phyloP scores from a whole-genome alignment of 1,284 basidiomycete genomes.

The Fomitopsis pinicola region DNA sequence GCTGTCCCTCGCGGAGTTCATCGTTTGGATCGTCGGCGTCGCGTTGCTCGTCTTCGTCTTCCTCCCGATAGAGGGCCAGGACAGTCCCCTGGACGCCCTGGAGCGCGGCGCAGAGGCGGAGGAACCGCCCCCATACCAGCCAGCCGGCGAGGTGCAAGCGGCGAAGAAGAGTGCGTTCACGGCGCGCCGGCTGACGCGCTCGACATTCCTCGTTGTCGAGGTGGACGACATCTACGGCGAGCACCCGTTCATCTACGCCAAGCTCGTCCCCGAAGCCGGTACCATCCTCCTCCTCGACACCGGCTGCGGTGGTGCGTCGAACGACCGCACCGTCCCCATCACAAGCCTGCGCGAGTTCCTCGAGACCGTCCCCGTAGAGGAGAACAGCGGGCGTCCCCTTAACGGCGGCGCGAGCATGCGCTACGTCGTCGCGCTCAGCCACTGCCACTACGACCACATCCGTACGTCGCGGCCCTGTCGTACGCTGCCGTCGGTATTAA shows the following conservation, averaged over 20 bases:
- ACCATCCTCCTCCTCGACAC: conserved; percentile 49
- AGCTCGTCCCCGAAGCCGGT: conserved; percentile 33
- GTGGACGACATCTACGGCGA: conserved; percentile 48
- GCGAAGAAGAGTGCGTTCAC: conserved; percentile 32
- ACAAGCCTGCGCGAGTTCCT: conserved; percentile 45
- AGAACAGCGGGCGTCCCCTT: conserved; percentile 39
- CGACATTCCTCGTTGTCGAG: conserved; percentile 49
- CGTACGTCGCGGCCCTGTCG: conserved; percentile 29
- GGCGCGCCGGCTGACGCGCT: conserved; percentile 38
- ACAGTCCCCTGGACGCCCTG: neutral
- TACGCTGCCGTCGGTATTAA: neutral
- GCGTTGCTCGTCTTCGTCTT: conserved; percentile 3
- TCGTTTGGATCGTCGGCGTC: conserved; percentile 10
- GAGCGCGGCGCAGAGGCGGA: neutral
- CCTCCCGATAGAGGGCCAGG: neutral
- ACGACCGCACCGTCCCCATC: conserved; percentile 35
- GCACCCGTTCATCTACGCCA: conserved; percentile 51
- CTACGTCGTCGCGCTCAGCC: conserved; percentile 46
- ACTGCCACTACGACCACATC: conserved; percentile 58
- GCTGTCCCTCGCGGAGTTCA: conserved; percentile 9
- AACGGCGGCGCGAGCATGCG: conserved; percentile 37
- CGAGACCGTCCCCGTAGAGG: conserved; percentile 38
- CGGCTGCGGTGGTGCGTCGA: conserved; percentile 46
- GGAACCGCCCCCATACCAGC: neutral
- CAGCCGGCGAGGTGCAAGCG: neutral